Evolutionary conservation across 768 basidiomycete genomes (phyloP).

Genomic region (Hemileccinum impolitum): DNA sequence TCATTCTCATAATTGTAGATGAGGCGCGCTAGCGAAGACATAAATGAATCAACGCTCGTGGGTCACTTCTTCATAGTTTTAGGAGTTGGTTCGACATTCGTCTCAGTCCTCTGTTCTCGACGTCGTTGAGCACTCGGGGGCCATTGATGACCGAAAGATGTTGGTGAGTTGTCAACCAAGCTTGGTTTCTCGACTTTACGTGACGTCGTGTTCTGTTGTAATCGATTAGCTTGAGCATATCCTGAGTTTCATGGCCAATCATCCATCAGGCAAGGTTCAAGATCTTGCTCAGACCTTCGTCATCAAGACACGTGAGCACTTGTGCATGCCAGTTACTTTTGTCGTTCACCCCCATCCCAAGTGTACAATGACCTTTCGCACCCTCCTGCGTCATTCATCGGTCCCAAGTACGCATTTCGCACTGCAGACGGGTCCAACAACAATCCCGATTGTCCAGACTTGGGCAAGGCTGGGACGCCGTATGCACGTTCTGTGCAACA

Average conservation of each 20-base stretch:
- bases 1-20: conserved; percentile 14
- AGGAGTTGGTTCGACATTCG: not conserved
- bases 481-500: conserved; percentile 86
- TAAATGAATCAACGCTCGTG: conserved; percentile 28
- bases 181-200: not conserved
- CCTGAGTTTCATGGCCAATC: conserved; percentile 56
- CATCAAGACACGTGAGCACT: conserved; percentile 55
- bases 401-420: conserved; percentile 62
- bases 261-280: conserved; percentile 47
- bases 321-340: not conserved
- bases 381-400: conserved; percentile 68
- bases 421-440: conserved; percentile 76
- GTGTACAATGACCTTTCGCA: conserved; percentile 83
- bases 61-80: not conserved
- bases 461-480: conserved; percentile 77
- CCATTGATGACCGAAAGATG: conserved; percentile 76
- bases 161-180: conserved; percentile 44
- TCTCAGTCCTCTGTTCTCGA: conserved; percentile 60
- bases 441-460: conserved; percentile 61
- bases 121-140: conserved; percentile 51
- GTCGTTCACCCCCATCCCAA: conserved; percentile 23
- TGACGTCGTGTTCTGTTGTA: not conserved
- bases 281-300: conserved; percentile 35
- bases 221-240: conserved; percentile 63
- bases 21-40: conserved; percentile 30